Base-by-base conservation (phyloP, 164 flowering plant species). In the Cinnamomum micranthum region DNA sequence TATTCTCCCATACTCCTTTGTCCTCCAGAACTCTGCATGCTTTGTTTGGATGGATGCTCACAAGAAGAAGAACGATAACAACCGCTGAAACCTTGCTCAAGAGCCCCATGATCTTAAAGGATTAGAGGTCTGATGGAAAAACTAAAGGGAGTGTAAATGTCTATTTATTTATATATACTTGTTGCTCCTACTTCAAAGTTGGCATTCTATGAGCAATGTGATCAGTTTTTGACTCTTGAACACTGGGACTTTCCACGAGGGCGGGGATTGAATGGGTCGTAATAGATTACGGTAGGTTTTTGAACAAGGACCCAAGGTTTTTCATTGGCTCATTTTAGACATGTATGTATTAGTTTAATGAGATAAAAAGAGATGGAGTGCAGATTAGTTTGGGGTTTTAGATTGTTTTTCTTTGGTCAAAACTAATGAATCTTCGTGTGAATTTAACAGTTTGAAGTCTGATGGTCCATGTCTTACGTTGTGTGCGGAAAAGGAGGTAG, bases 1-100 rank as follows among this genome's bases (percentile, higher is more conserved):
- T 74, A 15, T 20, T 17, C 73, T 50, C 50, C 82, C 80, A 77
- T 63, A 69, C 73, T 65, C 72, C 69, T 72, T 77, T 73, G 35
- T 62, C 77, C 28, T 67, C 50, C 35, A 79, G 60, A 60, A 73
- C 20, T 60, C 81, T 70, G 33, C 73, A n/a, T 27, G 76, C 81
- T 24, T 75, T 69, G 25, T 19, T 14, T 52, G 71, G 74, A 3
- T 50, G 71, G 24, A 74, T 20, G 63, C 51, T 71, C 15, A 74
- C 23, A 12, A 72, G 25, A 12, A 76, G 33, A 47, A 79, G 24
- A 20, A 69, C 12, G 27, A 25, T 50, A 20, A 73, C 22, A 35
- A 59, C 65, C 12, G 74, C 76, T 6, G 63, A 60, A 50, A 65
- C 74, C 68, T 50, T 68, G 19, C 27, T 60, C 22, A 15, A 24